Conservation (phyloP, 805 yeast genomes). For the Wickerhamiella cacticola region DNA sequence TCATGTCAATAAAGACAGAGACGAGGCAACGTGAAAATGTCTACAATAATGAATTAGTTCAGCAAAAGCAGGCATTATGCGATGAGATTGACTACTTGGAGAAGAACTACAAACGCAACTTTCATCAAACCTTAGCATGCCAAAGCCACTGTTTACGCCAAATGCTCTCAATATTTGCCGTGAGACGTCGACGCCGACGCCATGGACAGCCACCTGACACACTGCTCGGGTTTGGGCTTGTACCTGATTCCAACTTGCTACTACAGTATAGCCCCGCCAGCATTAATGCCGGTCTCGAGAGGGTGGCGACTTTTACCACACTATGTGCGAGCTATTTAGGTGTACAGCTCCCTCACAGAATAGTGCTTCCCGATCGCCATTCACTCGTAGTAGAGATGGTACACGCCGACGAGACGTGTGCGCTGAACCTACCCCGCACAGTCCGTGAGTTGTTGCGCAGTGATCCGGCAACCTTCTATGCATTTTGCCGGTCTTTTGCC, state of each 20-base stretch:
- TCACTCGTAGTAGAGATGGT: constrained; percentile 15
- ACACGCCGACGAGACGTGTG: constrained; percentile 6
- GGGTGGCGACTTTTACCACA: constrained; percentile 25
- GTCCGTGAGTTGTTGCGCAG: constrained; percentile 24
- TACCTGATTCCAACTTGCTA: constrained; percentile 26
- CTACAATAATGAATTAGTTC: neutral
- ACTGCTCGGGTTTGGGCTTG: constrained; percentile 24
- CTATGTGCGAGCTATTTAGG: constrained; percentile 27
- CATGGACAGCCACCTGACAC: constrained; percentile 12
- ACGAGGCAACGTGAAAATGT: constrained; percentile 4
- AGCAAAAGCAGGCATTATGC: neutral
- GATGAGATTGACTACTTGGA: constrained; percentile 14
- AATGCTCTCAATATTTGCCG: constrained; percentile 19
- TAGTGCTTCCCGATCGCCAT: constrained; percentile 23
- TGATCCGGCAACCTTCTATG: constrained; percentile 25
- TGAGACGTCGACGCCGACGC: constrained; percentile 12
- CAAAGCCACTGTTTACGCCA: constrained; percentile 21
- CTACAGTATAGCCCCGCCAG: constrained; percentile 25
- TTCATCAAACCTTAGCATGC: constrained; percentile 18
- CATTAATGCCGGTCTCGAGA: constrained; percentile 27
- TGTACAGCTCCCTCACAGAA: constrained; percentile 25
- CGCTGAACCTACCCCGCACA: constrained; percentile 14
- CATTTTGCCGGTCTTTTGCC: constrained; percentile 25
- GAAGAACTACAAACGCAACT: constrained; percentile 17
- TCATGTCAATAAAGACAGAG: constrained; percentile 2